phyloP scores from a whole-genome alignment of 345 rosid species.

The Melaleuca alternifolia region DNA sequence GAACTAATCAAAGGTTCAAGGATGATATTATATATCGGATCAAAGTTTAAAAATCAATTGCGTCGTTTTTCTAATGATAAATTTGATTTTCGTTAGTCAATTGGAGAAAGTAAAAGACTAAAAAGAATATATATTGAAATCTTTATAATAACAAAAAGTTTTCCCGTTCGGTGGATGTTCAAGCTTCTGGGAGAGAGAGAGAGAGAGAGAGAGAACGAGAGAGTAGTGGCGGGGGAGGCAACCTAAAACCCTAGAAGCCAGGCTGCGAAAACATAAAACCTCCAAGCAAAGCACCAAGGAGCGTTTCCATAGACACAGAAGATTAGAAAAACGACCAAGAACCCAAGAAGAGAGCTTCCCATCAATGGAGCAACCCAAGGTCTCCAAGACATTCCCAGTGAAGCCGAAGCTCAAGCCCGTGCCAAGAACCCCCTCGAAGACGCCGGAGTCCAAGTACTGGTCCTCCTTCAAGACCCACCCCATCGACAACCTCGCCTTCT shows the following conservation, averaged over 20 bases:
- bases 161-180: no score
- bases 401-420: slow-evolving; percentile 66
- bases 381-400: slow-evolving; percentile 39
- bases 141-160: no score
- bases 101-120: not conserved
- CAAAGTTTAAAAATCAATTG: no score
- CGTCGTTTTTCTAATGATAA: rapidly evolving
- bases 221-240: not conserved
- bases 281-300: rapidly evolving
- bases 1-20: no score
- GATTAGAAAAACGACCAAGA: not conserved
- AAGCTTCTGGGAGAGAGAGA: no score
- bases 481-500: slow-evolving; percentile 39
- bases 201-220: not conserved
- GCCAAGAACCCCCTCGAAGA: slow-evolving; percentile 39
- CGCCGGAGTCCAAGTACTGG: slow-evolving; percentile 81
- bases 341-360: no score
- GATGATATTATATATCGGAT: no score
- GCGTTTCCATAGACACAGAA: not conserved
- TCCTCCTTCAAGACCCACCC: slow-evolving; percentile 70
- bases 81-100: not conserved
- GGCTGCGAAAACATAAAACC: not conserved
- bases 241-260: not conserved
- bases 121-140: not conserved
- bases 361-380: slow-evolving; percentile 2